A percentile compares a stretch with the other conserved stretches of the same genome.
These are phyloP conservation scores for Aethionema arabicum DNA, from an alignment of 345 rosid species.

Conservation along the genomic window DNA sequence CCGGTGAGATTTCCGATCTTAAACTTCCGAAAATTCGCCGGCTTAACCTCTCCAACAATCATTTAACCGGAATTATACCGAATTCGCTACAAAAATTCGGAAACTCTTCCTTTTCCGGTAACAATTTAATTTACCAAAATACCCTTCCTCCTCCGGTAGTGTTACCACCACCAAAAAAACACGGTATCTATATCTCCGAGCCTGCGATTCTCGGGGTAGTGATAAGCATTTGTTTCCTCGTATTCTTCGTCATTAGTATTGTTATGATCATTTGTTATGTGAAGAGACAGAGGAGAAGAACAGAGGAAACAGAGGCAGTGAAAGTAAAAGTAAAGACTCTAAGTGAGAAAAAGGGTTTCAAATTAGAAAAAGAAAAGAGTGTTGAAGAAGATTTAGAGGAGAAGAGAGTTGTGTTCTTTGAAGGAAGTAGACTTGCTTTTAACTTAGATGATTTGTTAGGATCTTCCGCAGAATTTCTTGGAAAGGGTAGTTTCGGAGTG, in stretches of 20 bases:
- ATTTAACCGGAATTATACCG: conserved; percentile 67
- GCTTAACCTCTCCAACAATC: conserved; percentile 64
- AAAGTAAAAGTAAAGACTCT: conserved; percentile 30
- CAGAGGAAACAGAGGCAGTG: conserved; percentile 19
- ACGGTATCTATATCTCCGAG: conserved; percentile 39
- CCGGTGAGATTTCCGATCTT: conserved; percentile 71
- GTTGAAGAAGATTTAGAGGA: conserved; percentile 47
- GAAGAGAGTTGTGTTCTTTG: conserved; percentile 71
- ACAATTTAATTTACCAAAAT: conserved; percentile 46
- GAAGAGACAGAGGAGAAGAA: conserved; percentile 33
- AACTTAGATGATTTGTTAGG: conserved; percentile 87
- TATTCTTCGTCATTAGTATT: conserved; percentile 40
- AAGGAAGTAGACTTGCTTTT: conserved; percentile 80
- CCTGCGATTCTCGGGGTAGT: conserved; percentile 57
- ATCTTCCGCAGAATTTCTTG: conserved; percentile 93
- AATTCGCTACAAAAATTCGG: conserved; percentile 66
- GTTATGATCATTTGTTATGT: conserved; percentile 48
- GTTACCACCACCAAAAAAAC: conserved; percentile 26
- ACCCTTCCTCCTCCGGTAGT: conserved; percentile 47
- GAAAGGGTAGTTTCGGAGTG: conserved; percentile 87
- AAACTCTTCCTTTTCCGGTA: conserved; percentile 56
- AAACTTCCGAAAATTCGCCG: conserved; percentile 46
- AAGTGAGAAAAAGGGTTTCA: conserved; percentile 47
- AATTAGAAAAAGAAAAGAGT: conserved; percentile 46
- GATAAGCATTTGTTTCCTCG: conserved; percentile 49